These are phyloP conservation scores for Ustilago esculenta DNA, from an alignment of 1,284 basidiomycete genomes.

Conservation along the genomic window DNA sequence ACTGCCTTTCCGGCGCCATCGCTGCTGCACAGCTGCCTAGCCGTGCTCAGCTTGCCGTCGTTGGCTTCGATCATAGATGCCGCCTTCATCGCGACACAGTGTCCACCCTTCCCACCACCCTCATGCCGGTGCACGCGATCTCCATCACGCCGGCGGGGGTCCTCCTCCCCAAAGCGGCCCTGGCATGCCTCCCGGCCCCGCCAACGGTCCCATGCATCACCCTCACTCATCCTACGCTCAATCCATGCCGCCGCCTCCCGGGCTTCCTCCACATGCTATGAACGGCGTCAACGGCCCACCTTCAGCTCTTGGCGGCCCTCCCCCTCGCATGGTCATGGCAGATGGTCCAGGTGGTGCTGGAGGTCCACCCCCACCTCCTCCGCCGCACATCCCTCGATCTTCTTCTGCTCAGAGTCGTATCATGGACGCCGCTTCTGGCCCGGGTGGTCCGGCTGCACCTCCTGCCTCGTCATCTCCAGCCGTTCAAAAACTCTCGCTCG, in stretches of 20 bases:
- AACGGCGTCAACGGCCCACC: slow-evolving; percentile 41
- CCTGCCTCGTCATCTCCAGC: slow-evolving; percentile 31
- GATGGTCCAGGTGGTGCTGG: slow-evolving; percentile 31
- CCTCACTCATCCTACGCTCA: slow-evolving; percentile 43
- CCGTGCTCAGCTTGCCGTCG: slow-evolving; percentile 5
- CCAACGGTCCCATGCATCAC: slow-evolving; percentile 40
- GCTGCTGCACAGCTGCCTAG: slow-evolving; percentile 1
- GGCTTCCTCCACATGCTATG: slow-evolving; percentile 41
- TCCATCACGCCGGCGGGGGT: slow-evolving; percentile 25
- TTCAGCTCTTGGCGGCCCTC: slow-evolving; percentile 19
- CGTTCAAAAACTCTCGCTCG: slow-evolving; percentile 57
- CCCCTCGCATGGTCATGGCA: slow-evolving; percentile 47
- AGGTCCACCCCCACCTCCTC: slow-evolving; percentile 30
- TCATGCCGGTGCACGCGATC: slow-evolving; percentile 29
- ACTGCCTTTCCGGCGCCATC: neutral
- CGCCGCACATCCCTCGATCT: slow-evolving; percentile 46
- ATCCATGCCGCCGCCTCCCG: slow-evolving; percentile 48
- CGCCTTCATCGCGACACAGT: slow-evolving; percentile 40
- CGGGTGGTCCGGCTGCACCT: slow-evolving; percentile 15
- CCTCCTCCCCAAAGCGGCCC: slow-evolving; percentile 35
- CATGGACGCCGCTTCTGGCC: slow-evolving; percentile 27
- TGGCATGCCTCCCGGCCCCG: slow-evolving; percentile 28
- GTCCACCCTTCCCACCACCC: slow-evolving; percentile 43
- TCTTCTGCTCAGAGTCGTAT: slow-evolving; percentile 43
- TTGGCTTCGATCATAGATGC: slow-evolving; percentile 13